These are phyloP conservation scores for Sporothrix sp. DNA, from an alignment of 2,329 filamentous ascomycete species.

Conservation along the genomic window DNA sequence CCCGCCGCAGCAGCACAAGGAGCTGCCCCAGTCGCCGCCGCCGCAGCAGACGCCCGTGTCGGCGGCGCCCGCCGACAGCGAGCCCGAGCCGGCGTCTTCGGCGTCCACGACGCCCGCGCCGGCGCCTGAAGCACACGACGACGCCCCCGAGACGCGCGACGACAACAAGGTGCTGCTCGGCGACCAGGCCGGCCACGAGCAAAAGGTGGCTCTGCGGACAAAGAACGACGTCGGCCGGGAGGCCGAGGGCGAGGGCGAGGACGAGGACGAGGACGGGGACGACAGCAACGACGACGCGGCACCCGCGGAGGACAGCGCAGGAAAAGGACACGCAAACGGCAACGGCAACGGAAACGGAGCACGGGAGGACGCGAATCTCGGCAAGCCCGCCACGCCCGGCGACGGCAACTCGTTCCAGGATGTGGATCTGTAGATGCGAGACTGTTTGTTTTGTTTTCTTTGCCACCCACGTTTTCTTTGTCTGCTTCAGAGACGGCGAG, in stretches of 20 bases:
- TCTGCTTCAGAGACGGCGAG: no score
- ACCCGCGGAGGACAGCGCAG: no score
- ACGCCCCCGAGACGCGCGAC: conserved; percentile 23
- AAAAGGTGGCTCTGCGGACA: conserved; percentile 43
- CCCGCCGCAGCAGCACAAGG: not conserved
- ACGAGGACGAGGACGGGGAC: conserved; percentile 22
- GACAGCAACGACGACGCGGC: conserved; percentile 26
- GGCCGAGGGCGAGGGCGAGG: conserved; percentile 18
- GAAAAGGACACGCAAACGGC: conserved; percentile 12
- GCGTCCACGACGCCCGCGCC: conserved; percentile 20
- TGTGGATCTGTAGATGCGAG: conserved; percentile 39
- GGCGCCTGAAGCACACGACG: not conserved
- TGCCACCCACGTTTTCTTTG: not conserved
- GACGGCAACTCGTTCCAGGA: conserved; percentile 55
- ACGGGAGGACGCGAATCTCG: conserved; percentile 12
- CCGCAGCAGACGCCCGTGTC: conserved; percentile 13
- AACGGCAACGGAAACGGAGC: not conserved
- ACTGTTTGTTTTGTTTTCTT: not conserved
- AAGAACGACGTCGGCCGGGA: conserved; percentile 18
- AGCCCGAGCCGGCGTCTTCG: conserved; percentile 4
- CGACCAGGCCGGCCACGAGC: conserved; percentile 37
- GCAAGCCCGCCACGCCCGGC: conserved; percentile 32
- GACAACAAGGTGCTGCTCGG: conserved; percentile 50
- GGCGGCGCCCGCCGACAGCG: conserved; percentile 1
- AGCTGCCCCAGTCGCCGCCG: conserved; percentile 5